phyloP scores from a whole-genome alignment of 495 filamentous ascomycete genomes.

The Aspergillus bridgeri region DNA sequence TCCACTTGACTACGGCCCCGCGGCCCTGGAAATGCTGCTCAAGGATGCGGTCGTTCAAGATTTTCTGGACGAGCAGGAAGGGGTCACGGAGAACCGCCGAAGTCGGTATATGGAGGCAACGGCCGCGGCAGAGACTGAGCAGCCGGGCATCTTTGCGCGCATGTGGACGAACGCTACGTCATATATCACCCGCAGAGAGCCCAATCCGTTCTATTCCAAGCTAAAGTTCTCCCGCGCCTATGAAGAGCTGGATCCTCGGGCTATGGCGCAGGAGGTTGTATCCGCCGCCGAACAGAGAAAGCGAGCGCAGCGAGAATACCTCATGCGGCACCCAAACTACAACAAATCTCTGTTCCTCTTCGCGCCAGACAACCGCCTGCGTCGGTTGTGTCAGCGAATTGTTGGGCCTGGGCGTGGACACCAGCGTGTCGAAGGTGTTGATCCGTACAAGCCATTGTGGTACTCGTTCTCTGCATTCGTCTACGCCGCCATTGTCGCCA shows the following conservation, averaged over 20 bases:
- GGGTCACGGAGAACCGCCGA: conserved; percentile 22
- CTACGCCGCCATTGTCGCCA: conserved; percentile 90
- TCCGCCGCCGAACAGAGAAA: conserved; percentile 77
- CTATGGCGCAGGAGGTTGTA: conserved; percentile 86
- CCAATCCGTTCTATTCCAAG: conserved; percentile 93
- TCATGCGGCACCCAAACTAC: conserved; percentile 82
- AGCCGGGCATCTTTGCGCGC: conserved; percentile 53
- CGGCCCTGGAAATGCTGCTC: conserved; percentile 88
- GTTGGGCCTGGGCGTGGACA: conserved; percentile 88
- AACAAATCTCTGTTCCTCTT: conserved; percentile 93
- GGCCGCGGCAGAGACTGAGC: conserved; percentile 32
- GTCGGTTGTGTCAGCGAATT: conserved; percentile 80
- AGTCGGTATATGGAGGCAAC: conserved; percentile 24
- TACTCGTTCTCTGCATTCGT: conserved; percentile 91
- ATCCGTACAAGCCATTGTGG: conserved; percentile 84
- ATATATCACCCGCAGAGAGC: conserved; percentile 61
- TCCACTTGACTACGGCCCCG: conserved; percentile 82
- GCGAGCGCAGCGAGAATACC: conserved; percentile 83
- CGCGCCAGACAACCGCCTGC: conserved; percentile 66
- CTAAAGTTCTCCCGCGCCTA: conserved; percentile 67
- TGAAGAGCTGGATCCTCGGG: conserved; percentile 75
- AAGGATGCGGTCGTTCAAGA: conserved; percentile 93
- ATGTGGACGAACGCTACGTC: conserved; percentile 54
- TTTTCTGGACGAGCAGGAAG: conserved; percentile 75
- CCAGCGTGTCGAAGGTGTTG: conserved; percentile 80